phyloP scores from a whole-genome alignment of 148 eudicot species.

The Drosera capensis region DNA sequence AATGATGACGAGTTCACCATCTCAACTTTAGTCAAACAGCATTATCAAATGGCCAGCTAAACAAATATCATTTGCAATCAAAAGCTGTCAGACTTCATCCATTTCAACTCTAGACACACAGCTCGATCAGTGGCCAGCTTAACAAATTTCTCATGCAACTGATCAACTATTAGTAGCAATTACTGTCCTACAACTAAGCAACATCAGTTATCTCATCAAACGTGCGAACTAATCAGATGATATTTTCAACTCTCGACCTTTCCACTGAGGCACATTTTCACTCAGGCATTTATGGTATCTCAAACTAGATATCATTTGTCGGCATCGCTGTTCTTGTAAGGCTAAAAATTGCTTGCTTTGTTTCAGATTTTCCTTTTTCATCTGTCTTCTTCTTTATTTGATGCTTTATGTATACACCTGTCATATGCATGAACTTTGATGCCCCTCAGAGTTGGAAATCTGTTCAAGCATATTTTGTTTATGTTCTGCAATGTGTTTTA shows the following conservation, averaged over 20 bases:
- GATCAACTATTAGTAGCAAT: slow-evolving; percentile 90
- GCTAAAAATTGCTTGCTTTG: slow-evolving; percentile 5
- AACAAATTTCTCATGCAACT: slow-evolving; percentile 80
- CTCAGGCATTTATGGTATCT: slow-evolving; percentile 81
- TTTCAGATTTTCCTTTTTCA: not conserved
- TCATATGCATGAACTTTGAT: not conserved
- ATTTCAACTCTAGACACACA: slow-evolving; percentile 63
- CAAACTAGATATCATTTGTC: slow-evolving; percentile 41
- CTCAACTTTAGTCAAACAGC: slow-evolving; percentile 62
- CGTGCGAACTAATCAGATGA: slow-evolving; percentile 93
- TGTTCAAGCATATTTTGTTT: too few relatives aligned
- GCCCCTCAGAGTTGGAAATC: too few relatives aligned
- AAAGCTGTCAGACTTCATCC: too few relatives aligned
- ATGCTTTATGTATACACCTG: not conserved
- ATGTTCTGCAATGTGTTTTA: too few relatives aligned
- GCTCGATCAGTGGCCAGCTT: slow-evolving; percentile 79
- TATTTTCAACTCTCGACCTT: slow-evolving; percentile 57
- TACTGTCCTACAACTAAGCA: slow-evolving; percentile 95
- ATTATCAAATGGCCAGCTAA: slow-evolving; percentile 55
- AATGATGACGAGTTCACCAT: slow-evolving; percentile 86
- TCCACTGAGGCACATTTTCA: slow-evolving; percentile 83
- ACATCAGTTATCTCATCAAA: slow-evolving; percentile 83
- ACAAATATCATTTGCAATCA: slow-evolving; percentile 67
- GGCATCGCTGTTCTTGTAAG: slow-evolving; percentile 23
- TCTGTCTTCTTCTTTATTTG: not conserved